A percentile compares a stretch with the other conserved stretches of the same genome.
Conservation (phyloP, 2,329 filamentous ascomycete species). For the Trichoderma koningiopsis region DNA sequence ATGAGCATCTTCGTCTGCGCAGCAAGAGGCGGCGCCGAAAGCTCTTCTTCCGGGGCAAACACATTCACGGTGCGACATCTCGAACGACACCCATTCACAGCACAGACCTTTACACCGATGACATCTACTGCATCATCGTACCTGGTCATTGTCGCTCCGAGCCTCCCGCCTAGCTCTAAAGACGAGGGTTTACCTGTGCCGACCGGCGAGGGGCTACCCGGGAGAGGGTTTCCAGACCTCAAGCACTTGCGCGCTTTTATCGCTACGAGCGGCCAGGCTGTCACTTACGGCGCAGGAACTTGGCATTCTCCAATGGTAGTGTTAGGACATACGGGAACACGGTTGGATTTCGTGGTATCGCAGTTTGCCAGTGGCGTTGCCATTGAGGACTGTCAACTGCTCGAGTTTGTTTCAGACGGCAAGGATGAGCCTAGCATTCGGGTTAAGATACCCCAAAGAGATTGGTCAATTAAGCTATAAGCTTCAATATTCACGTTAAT, state of each 20-base stretch:
- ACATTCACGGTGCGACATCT: slow-evolving; percentile 68
- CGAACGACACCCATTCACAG: slow-evolving; percentile 91
- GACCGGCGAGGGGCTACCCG: slow-evolving; percentile 49
- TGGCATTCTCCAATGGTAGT: slow-evolving; percentile 98
- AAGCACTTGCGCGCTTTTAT: slow-evolving; percentile 73
- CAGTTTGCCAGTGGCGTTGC: slow-evolving; percentile 85
- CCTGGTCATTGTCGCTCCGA: slow-evolving; percentile 87
- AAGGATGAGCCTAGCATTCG: slow-evolving; percentile 46
- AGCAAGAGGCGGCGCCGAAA: slow-evolving; percentile 33
- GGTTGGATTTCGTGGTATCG: slow-evolving; percentile 84
- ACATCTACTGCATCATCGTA: slow-evolving; percentile 59
- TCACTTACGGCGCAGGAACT: slow-evolving; percentile 88
- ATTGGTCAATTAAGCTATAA: slow-evolving; percentile 20
- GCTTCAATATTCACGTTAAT: neutral
- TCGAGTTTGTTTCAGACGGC: slow-evolving; percentile 44
- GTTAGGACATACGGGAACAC: slow-evolving; percentile 59
- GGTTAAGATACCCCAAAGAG: slow-evolving; percentile 38
- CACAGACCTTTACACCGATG: slow-evolving; percentile 88
- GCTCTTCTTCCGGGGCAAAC: slow-evolving; percentile 27
- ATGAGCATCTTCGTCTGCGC: slow-evolving; percentile 90
- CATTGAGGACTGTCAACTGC: slow-evolving; percentile 86
- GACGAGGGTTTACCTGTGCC: slow-evolving; percentile 37
- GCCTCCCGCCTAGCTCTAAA: slow-evolving; percentile 50
- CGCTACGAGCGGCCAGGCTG: slow-evolving; percentile 75
- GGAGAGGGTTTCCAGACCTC: slow-evolving; percentile 72